phyloP scores from a whole-genome alignment of 352 stramenopile species.

The Phytopythium kandeliae region DNA sequence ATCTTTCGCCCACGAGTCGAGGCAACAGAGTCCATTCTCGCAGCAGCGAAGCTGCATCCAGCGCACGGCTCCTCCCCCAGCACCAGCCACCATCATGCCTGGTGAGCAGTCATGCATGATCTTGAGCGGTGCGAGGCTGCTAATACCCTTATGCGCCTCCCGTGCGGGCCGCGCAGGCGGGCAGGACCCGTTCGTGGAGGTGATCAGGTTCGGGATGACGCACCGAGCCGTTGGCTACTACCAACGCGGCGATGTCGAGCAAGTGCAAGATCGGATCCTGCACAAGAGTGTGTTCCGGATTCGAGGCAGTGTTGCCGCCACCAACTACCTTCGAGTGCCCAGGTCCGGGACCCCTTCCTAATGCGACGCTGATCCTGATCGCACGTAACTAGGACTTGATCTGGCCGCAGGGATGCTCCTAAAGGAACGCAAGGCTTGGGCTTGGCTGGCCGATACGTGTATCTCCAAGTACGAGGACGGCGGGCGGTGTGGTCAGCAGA shows the following conservation, averaged over 20 bases:
- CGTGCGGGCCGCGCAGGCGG: constrained; percentile 35
- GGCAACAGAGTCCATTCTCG: neutral
- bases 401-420: constrained; percentile 23
- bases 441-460: constrained; percentile 60
- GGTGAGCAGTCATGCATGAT: neutral
- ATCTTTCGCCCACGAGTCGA: constrained; percentile 3
- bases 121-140: neutral
- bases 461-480: constrained; percentile 61
- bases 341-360: constrained; percentile 13
- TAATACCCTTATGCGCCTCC: neutral
- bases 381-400: neutral
- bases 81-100: neutral
- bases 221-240: constrained; percentile 48
- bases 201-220: constrained; percentile 72
- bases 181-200: constrained; percentile 85
- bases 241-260: constrained; percentile 61
- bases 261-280: constrained; percentile 54
- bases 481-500: too few relatives aligned
- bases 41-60: too few relatives aligned
- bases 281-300: constrained; percentile 80
- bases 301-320: constrained; percentile 58
- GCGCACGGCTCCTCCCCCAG: neutral
- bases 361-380: neutral
- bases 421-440: constrained; percentile 52
- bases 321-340: constrained; percentile 71